These are phyloP conservation scores for Solanum chmielewskii DNA, from an alignment of 257 asterid genomes.

Conservation along the genomic window DNA sequence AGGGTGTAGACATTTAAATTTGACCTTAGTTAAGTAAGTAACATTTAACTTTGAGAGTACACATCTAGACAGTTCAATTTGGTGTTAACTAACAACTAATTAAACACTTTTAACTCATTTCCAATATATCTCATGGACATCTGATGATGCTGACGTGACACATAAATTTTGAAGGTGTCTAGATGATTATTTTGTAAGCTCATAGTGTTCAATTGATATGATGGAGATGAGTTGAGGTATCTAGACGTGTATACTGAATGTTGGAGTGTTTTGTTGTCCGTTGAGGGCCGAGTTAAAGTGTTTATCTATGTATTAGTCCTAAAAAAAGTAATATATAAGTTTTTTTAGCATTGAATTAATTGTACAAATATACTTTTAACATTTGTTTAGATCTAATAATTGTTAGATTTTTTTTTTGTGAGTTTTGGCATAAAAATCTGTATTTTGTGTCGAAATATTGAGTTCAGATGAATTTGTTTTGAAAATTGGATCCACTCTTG, in stretches of 20 bases:
- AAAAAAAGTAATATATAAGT: neutral
- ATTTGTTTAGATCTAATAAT: neutral
- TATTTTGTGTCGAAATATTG: neutral
- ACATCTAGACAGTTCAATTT: neutral
- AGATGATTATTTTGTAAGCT: neutral
- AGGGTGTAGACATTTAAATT: neutral
- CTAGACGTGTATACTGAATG: neutral
- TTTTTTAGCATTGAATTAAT: neutral
- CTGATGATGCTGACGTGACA: neutral
- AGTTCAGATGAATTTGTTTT: neutral
- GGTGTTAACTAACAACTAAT: neutral
- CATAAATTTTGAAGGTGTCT: neutral
- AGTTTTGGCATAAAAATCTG: neutral
- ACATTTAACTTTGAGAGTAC: neutral
- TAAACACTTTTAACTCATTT: neutral
- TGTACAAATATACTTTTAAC: neutral
- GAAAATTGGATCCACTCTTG: neutral
- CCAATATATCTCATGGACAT: neutral
- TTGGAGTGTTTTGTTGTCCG: neutral
- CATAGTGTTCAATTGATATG: neutral
- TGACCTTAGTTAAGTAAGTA: neutral
- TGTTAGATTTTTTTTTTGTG: neutral
- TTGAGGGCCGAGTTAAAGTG: neutral
- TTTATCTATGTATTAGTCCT: neutral
- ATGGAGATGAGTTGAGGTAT: neutral